phyloP scores from a whole-genome alignment of 192 early-diverging fungal genomes.

The Backusella morwellensis region DNA sequence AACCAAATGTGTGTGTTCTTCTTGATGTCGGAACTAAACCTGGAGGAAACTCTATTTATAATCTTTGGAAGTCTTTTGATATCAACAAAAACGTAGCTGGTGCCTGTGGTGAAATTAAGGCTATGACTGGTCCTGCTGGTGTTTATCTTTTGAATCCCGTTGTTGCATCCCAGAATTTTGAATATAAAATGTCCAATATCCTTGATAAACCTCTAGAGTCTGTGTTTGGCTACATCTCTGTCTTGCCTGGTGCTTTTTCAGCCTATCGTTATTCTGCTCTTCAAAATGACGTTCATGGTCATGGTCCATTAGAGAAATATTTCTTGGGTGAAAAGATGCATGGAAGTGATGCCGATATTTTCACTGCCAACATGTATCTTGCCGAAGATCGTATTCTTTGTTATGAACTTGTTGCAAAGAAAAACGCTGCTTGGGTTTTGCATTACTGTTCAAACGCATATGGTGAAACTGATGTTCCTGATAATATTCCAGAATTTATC shows the following conservation, averaged over 20 bases:
- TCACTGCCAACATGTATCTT: conserved; percentile 67
- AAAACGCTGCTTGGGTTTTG: conserved; percentile 60
- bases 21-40: conserved; percentile 83
- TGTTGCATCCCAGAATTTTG: conserved; percentile 81
- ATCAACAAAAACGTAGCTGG: conserved; percentile 68
- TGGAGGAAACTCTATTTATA: conserved; percentile 64
- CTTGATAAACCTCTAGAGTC: conserved; percentile 84
- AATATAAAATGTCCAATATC: conserved; percentile 74
- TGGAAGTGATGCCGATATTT: conserved; percentile 55
- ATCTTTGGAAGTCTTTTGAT: conserved; percentile 81
- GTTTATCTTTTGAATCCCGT: conserved; percentile 66
- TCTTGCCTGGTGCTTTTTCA: conserved; percentile 85
- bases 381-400: conserved; percentile 76
- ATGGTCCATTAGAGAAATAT: conserved; percentile 67
- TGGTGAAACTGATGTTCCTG: conserved; percentile 80
- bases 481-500: conserved; percentile 69
- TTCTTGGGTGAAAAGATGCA: conserved; percentile 75
- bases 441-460: conserved; percentile 67
- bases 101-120: conserved; percentile 83
- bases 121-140: conserved; percentile 58
- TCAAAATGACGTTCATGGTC: conserved; percentile 51
- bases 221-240: conserved; percentile 94
- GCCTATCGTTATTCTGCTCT: conserved; percentile 77
- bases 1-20: conserved; percentile 61
- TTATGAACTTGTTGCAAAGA: conserved; percentile 77